These are phyloP conservation scores for Syncephalis plumigaleata DNA, from an alignment of 371 early-diverging fungal species.

Conservation along the genomic window DNA sequence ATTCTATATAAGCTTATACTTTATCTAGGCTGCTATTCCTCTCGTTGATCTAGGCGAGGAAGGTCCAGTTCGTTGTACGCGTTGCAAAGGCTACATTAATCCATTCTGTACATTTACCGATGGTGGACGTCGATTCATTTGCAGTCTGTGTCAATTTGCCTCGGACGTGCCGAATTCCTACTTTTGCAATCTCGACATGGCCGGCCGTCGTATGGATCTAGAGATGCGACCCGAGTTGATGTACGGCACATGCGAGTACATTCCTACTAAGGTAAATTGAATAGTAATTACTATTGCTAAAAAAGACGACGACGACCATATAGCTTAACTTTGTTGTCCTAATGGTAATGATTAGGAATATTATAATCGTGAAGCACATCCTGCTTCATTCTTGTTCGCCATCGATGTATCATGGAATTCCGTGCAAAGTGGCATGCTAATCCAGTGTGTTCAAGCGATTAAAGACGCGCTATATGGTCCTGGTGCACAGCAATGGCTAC, in stretches of 20 bases:
- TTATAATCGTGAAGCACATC: slow-evolving; percentile 40
- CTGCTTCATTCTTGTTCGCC: slow-evolving; percentile 68
- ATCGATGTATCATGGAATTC: slow-evolving; percentile 84
- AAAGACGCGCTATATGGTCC: slow-evolving; percentile 37
- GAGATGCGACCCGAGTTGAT: slow-evolving; percentile 80
- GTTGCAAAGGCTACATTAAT: slow-evolving; percentile 91
- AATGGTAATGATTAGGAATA: slow-evolving; percentile 22
- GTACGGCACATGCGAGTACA: slow-evolving; percentile 78
- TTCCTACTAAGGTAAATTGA: slow-evolving; percentile 50
- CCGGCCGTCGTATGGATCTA: slow-evolving; percentile 67
- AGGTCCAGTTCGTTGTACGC: slow-evolving; percentile 81
- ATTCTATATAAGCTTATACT: slow-evolving; percentile 22
- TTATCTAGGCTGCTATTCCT: slow-evolving; percentile 42
- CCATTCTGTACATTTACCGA: slow-evolving; percentile 70
- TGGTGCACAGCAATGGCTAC: slow-evolving; percentile 15
- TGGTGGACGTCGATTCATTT: slow-evolving; percentile 77
- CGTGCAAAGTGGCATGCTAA: slow-evolving; percentile 67
- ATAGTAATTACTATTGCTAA: slow-evolving; percentile 1
- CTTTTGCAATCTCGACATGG: slow-evolving; percentile 85
- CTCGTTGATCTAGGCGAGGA: slow-evolving; percentile 77
- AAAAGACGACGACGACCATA: neutral
- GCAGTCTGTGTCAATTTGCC: slow-evolving; percentile 81
- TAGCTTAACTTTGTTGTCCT: neutral
- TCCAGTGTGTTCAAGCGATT: slow-evolving; percentile 37
- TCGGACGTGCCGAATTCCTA: slow-evolving; percentile 57